Evolutionary conservation across 2,329 filamentous ascomycete species (phyloP).

Genomic region (Cladophialophora psammophila): DNA sequence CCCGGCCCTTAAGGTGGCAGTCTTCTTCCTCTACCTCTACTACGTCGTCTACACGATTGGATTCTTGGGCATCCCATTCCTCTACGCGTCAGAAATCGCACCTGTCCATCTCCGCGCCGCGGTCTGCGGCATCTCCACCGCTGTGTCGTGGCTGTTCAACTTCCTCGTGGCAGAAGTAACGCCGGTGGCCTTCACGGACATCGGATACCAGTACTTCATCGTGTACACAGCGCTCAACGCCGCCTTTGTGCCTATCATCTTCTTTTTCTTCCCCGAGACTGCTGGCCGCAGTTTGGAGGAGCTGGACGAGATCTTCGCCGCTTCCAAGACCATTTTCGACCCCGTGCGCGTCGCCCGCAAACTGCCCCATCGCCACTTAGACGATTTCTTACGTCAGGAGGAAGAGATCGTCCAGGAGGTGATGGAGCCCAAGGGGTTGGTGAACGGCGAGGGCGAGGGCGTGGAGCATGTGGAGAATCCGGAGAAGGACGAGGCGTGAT

Average conservation of each 20-base stretch:
- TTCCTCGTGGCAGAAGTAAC: conserved; percentile 47
- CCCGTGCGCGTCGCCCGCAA: conserved; percentile 56
- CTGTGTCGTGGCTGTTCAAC: conserved; percentile 44
- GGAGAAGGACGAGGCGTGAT: conserved; percentile 3
- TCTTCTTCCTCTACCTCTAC: conserved; percentile 53
- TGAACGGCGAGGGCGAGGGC: background rate
- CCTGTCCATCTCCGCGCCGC: conserved; percentile 46
- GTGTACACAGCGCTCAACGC: conserved; percentile 43
- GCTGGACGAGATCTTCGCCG: conserved; percentile 44
- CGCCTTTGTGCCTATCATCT: conserved; percentile 43
- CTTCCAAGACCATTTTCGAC: conserved; percentile 51
- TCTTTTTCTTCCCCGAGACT: conserved; percentile 46
- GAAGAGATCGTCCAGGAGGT: background rate
- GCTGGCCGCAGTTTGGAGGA: conserved; percentile 44
- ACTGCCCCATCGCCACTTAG: background rate
- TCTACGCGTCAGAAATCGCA: conserved; percentile 48
- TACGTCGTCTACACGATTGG: conserved; percentile 53
- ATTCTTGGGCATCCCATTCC: conserved; percentile 47
- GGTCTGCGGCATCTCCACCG: conserved; percentile 43
- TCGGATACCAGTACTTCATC: conserved; percentile 45
- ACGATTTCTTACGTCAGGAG: background rate
- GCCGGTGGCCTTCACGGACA: conserved; percentile 43
- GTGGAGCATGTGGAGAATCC: conserved; percentile 5
- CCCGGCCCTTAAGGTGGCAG: conserved; percentile 48
- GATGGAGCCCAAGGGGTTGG: background rate